A percentile compares a stretch with the other conserved stretches of the same genome.
Evolutionary conservation across 768 basidiomycete genomes (phyloP).

Genomic region (Termitomyces sp.): DNA sequence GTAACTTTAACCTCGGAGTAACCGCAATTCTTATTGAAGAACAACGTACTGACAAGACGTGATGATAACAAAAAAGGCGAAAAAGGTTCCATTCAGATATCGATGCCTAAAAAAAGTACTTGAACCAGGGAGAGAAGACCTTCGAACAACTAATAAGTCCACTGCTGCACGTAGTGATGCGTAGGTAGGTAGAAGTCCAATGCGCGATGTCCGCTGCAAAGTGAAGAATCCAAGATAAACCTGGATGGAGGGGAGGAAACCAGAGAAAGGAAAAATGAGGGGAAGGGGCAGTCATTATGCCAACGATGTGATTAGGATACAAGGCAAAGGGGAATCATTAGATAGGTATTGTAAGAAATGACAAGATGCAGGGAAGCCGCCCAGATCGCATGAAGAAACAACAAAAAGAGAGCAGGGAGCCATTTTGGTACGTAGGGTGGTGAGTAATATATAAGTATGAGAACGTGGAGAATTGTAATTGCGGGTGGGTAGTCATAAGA

Average conservation of each 20-base stretch:
- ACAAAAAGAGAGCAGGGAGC: constrained; percentile 2
- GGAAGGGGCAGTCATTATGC: neutral
- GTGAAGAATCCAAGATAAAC: neutral
- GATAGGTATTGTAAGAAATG: constrained; percentile 6
- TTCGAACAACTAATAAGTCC: neutral
- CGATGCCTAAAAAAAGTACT: neutral
- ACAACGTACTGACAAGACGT: neutral
- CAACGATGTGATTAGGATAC: constrained; percentile 2
- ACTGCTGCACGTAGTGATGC: constrained; percentile 1
- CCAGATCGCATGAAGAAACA: neutral
- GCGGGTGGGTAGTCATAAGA: constrained; percentile 1
- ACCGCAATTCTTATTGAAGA: neutral
- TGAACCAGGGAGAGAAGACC: constrained; percentile 3
- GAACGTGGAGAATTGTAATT: neutral
- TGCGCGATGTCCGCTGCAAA: neutral
- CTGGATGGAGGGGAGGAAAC: neutral
- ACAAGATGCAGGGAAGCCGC: constrained; percentile 4
- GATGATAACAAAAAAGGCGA: neutral
- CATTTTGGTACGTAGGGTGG: constrained; percentile 4
- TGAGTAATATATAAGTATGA: neutral
- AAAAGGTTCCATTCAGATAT: neutral
- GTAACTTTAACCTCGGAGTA: neutral
- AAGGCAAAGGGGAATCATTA: neutral
- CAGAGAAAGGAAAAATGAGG: neutral
- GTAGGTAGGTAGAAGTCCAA: neutral